Evolutionary conservation across 352 stramenopile genomes (phyloP).

Genomic region (Pythium monospermum): DNA sequence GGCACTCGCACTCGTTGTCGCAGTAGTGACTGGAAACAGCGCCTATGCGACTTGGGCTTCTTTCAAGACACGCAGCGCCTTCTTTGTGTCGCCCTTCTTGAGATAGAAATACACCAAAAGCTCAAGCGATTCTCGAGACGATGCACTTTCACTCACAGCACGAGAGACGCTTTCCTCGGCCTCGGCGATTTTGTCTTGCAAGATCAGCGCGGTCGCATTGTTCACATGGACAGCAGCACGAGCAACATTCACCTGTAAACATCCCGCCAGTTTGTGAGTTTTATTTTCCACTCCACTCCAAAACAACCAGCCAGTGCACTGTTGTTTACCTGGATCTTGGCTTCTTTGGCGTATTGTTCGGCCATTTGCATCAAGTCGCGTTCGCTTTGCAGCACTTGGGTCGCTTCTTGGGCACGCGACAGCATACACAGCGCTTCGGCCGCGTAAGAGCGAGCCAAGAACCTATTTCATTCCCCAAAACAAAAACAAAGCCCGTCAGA

Average conservation of each 20-base stretch:
- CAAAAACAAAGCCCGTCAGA: no score
- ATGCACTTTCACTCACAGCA: slow-evolving; percentile 74
- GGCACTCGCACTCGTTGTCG: no score
- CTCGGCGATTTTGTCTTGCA: slow-evolving; percentile 67
- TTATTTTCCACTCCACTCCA: no score
- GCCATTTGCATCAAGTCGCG: slow-evolving; percentile 69
- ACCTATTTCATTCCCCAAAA: slow-evolving; percentile 32
- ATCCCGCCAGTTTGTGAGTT: no score
- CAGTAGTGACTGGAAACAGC: no score
- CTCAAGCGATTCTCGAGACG: slow-evolving; percentile 79
- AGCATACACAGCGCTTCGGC: slow-evolving; percentile 88
- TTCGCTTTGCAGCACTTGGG: slow-evolving; percentile 63
- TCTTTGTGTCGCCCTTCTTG: slow-evolving; percentile 87
- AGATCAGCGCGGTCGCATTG: slow-evolving; percentile 71
- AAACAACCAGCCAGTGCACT: no score
- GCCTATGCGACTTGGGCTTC: slow-evolving; percentile 57
- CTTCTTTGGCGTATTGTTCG: slow-evolving; percentile 75
- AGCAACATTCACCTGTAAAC: slow-evolving; percentile 43
- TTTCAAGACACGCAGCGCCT: slow-evolving; percentile 82
- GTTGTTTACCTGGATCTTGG: slow-evolving; percentile 64
- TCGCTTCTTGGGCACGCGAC: slow-evolving; percentile 76
- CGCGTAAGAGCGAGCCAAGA: slow-evolving; percentile 82
- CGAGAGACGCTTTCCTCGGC: slow-evolving; percentile 82
- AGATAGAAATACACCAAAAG: slow-evolving; percentile 85
- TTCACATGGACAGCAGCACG: slow-evolving; percentile 82